A percentile compares a stretch with the other conserved stretches of the same genome.
Conservation (phyloP, 768 basidiomycete genomes). For the Suillus weaverae region DNA sequence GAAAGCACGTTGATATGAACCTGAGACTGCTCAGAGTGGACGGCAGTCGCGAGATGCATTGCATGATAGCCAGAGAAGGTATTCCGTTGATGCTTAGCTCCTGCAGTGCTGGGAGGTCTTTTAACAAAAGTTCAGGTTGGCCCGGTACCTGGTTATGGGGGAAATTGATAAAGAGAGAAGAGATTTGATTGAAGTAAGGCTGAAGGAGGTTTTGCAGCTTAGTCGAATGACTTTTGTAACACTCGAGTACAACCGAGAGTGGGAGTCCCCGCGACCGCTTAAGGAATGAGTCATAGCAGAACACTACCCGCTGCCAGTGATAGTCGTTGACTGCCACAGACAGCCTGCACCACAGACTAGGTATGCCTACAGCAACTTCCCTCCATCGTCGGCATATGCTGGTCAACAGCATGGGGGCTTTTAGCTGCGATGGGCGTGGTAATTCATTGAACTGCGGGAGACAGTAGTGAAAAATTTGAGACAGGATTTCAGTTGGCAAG, state of each 20-base stretch:
- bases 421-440: not conserved
- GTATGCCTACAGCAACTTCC: conserved; percentile 36
- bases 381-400: conserved; percentile 46
- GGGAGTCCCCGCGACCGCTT: conserved; percentile 18
- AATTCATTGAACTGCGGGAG: conserved; percentile 15
- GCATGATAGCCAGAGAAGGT: too few species aligned
- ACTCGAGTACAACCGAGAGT: conserved; percentile 19
- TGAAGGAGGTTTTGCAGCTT: conserved; percentile 15
- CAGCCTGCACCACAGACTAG: conserved; percentile 50
- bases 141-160: too few species aligned
- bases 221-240: not conserved
- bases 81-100: not conserved
- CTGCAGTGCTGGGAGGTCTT: conserved; percentile 18
- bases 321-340: conserved; percentile 9
- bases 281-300: conserved; percentile 9
- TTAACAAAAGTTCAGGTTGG: not conserved
- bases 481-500: conserved; percentile 46
- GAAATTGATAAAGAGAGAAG: conserved; percentile 5
- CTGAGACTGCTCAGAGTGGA: conserved; percentile 16
- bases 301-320: conserved; percentile 13
- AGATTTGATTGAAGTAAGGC: conserved; percentile 17
- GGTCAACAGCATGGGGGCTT: conserved; percentile 40
- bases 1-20: conserved; percentile 9
- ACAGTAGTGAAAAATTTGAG: conserved; percentile 47
- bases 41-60: not conserved